phyloP scores from a whole-genome alignment of 306 rosid species.

The Purshia tridentata region DNA sequence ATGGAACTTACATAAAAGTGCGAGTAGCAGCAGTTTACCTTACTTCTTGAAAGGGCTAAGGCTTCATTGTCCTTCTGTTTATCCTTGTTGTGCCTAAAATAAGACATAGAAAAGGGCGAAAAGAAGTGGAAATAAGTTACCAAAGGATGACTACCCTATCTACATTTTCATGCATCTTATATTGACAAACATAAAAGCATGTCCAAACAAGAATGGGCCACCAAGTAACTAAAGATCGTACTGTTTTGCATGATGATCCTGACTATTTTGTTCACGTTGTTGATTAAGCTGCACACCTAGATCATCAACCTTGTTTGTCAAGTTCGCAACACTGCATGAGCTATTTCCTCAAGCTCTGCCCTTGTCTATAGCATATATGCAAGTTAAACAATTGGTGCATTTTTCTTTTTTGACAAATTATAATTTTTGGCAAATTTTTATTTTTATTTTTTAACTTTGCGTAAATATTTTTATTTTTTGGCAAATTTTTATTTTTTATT shows the following conservation, averaged over 20 bases:
- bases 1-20: too few species aligned
- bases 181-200: conserved; percentile 7
- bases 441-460: too few species aligned
- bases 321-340: conserved; percentile 50
- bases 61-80: conserved; percentile 51
- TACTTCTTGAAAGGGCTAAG: conserved; percentile 45
- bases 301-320: conserved; percentile 56
- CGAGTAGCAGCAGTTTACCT: too few species aligned
- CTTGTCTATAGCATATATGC: conserved; percentile 51
- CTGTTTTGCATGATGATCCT: conserved; percentile 43
- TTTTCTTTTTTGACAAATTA: too few species aligned
- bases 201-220: conserved; percentile 13
- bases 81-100: too few species aligned
- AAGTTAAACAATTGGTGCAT: conserved; percentile 26
- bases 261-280: conserved; percentile 38
- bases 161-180: not conserved
- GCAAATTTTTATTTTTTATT: too few species aligned
- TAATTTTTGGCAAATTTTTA: too few species aligned
- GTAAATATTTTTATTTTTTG: too few species aligned
- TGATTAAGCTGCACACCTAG: conserved; percentile 57
- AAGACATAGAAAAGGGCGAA: too few species aligned
- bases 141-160: not conserved
- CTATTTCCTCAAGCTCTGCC: conserved; percentile 68
- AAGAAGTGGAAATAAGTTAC: conserved; percentile 11
- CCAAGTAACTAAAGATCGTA: conserved; percentile 37